These are phyloP conservation scores for Dioscorea alata DNA, from an alignment of 106 monocot genomes.

Conservation along the genomic window DNA sequence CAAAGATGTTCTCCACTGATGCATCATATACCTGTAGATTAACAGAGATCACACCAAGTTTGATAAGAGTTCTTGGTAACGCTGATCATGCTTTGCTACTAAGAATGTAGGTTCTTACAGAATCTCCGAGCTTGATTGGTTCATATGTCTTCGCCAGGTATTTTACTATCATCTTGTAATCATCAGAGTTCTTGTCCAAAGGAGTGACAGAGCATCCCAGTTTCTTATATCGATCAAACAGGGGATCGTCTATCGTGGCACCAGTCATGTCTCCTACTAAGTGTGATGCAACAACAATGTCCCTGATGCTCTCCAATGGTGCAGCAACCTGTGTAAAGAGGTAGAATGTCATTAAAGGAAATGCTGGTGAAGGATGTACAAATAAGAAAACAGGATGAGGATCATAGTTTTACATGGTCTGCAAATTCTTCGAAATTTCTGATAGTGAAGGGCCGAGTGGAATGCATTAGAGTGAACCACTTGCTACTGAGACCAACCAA, in stretches of 20 bases:
- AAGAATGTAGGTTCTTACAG: slow-evolving; percentile 24
- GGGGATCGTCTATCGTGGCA: slow-evolving; percentile 42
- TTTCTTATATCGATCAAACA: slow-evolving; percentile 46
- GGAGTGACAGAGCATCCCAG: slow-evolving; percentile 40
- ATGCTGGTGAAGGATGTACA: background rate
- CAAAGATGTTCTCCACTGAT: slow-evolving; percentile 52
- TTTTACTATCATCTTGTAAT: slow-evolving; percentile 72
- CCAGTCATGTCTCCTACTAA: slow-evolving; percentile 45
- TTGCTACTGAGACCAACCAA: slow-evolving; percentile 63
- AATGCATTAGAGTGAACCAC: slow-evolving; percentile 75
- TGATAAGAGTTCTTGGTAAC: too few species aligned
- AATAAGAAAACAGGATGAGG: background rate
- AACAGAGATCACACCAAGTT: background rate
- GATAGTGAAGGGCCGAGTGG: slow-evolving; percentile 55
- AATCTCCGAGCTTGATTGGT: slow-evolving; percentile 36
- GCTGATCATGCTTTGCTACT: too few species aligned
- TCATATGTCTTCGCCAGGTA: slow-evolving; percentile 69
- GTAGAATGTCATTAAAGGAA: background rate
- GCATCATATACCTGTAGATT: slow-evolving; percentile 37
- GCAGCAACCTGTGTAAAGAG: slow-evolving; percentile 31
- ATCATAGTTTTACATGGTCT: slow-evolving; percentile 41
- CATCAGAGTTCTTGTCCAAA: slow-evolving; percentile 58
- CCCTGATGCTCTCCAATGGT: slow-evolving; percentile 32
- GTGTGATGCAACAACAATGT: slow-evolving; percentile 50
- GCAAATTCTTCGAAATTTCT: slow-evolving; percentile 43